Evolutionary conservation across 306 rosid genomes (phyloP).

Genomic region (Astragalus glycyphyllos): DNA sequence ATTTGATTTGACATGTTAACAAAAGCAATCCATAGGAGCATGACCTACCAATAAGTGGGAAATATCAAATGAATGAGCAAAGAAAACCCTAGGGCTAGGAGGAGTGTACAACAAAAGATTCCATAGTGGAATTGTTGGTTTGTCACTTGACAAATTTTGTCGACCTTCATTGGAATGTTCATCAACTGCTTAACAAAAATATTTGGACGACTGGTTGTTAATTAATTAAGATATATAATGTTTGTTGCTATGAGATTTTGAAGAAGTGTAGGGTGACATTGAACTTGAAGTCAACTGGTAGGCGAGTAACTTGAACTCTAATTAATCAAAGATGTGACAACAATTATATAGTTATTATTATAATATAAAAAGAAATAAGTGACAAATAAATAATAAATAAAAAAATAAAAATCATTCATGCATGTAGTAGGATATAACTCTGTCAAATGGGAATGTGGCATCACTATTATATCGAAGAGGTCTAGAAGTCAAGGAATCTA

Average conservation of each 20-base stretch:
- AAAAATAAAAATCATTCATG: slow-evolving; percentile 44
- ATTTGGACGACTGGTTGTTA: slow-evolving; percentile 34
- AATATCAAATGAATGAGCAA: slow-evolving; percentile 42
- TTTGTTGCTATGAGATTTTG: slow-evolving; percentile 32
- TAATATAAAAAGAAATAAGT: slow-evolving; percentile 2
- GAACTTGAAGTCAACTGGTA: slow-evolving; percentile 50
- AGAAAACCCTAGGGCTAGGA: slow-evolving; percentile 16
- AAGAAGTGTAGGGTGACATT: slow-evolving; percentile 31
- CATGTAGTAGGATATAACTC: slow-evolving; percentile 26
- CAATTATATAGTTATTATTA: slow-evolving; percentile 13
- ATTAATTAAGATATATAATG: slow-evolving; percentile 26
- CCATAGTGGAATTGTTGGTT: slow-evolving; percentile 38
- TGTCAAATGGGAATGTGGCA: slow-evolving; percentile 23
- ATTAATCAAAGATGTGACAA: slow-evolving; percentile 38
- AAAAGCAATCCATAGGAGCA: slow-evolving; percentile 31
- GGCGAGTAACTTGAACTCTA: slow-evolving; percentile 46
- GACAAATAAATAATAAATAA: not conserved
- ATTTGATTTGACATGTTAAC: slow-evolving; percentile 63
- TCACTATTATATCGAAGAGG: slow-evolving; percentile 38
- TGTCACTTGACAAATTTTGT: slow-evolving; percentile 26
- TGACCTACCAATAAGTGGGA: slow-evolving; percentile 45
- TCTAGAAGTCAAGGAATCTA: slow-evolving; percentile 54
- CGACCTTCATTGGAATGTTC: slow-evolving; percentile 41
- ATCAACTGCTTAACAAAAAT: slow-evolving; percentile 45
- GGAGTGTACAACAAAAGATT: slow-evolving; percentile 21